Evolutionary conservation across 140 eudicot genomes (phyloP).

Genomic region (Ambrosia hybrid): DNA sequence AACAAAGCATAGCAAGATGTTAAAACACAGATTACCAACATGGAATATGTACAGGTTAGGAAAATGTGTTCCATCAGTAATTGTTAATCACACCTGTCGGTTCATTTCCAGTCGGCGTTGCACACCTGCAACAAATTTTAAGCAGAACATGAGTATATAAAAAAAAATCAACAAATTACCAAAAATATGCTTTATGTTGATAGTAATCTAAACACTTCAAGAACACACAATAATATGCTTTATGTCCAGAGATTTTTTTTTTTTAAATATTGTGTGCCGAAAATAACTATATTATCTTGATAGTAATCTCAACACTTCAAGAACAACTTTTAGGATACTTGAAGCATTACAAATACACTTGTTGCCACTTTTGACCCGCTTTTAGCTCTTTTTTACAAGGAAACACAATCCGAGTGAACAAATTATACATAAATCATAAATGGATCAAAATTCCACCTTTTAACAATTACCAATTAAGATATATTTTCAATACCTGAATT

Average conservation of each 20-base stretch:
- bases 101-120: conserved; percentile 82
- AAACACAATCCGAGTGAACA: no score
- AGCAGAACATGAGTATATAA: conserved; percentile 13
- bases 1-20: background rate
- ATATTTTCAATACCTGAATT: conserved; percentile 40
- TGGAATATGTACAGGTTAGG: background rate
- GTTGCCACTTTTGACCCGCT: no score
- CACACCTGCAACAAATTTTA: conserved; percentile 50
- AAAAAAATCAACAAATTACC: background rate
- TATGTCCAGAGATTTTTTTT: no score
- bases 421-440: no score
- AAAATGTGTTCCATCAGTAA: background rate
- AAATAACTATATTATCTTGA: no score
- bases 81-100: conserved; percentile 42
- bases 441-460: background rate
- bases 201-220: no score
- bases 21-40: background rate
- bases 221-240: no score
- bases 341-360: no score
- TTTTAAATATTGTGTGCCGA: no score
- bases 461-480: background rate
- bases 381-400: no score
- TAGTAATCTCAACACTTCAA: no score
- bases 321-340: no score
- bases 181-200: background rate